These are phyloP conservation scores for Trichoderma citrinoviride DNA, from an alignment of 2,329 filamentous ascomycete genomes.

Conservation along the genomic window DNA sequence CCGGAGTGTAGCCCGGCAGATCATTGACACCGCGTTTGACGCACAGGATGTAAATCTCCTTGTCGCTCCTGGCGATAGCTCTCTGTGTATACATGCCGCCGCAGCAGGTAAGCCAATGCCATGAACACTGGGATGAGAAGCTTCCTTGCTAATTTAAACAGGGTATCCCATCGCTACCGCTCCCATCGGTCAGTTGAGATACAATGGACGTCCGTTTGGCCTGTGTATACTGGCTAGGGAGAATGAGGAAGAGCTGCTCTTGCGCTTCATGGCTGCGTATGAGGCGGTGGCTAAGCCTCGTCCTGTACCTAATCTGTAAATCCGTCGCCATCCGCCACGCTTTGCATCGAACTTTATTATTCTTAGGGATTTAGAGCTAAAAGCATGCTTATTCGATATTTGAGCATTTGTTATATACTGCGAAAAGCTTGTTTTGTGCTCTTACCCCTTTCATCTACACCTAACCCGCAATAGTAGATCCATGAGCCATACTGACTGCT, in stretches of 20 bases:
- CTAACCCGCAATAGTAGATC: no score
- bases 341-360: not conserved
- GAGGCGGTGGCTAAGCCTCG: slow-evolving; percentile 18
- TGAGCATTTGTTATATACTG: no score
- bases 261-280: slow-evolving; percentile 24
- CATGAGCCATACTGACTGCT: no score
- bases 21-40: slow-evolving; percentile 17
- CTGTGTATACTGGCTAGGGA: slow-evolving; percentile 21
- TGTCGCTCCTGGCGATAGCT: slow-evolving; percentile 21
- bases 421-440: no score
- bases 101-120: slow-evolving; percentile 19
- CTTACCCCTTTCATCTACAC: no score
- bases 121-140: not conserved
- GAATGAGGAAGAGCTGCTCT: slow-evolving; percentile 19
- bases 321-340: no score
- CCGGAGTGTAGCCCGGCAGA: slow-evolving; percentile 4
- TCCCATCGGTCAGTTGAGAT: slow-evolving; percentile 19
- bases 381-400: no score
- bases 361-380: not conserved
- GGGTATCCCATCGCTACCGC: slow-evolving; percentile 23
- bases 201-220: slow-evolving; percentile 25
- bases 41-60: slow-evolving; percentile 18
- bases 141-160: not conserved
- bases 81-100: slow-evolving; percentile 24
- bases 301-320: slow-evolving; percentile 15